Evolutionary conservation across 2,329 filamentous ascomycete genomes (phyloP).

Genomic region (Dactylellina sp.): DNA sequence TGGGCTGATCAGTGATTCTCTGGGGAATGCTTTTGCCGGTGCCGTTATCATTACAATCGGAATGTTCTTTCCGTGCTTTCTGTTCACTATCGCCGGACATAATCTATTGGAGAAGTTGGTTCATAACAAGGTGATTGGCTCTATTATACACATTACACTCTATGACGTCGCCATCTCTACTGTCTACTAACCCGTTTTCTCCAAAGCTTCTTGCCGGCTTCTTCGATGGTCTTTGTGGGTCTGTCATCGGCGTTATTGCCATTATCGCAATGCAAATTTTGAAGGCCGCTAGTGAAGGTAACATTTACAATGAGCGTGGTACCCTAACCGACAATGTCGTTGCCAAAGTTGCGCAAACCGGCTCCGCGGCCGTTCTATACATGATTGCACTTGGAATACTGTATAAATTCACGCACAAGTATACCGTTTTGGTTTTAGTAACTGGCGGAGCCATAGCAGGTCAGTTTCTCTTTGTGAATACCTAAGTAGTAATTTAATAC

Average conservation of each 20-base stretch:
- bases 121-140: constrained; percentile 61
- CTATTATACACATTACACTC: constrained; percentile 12
- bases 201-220: constrained; percentile 60
- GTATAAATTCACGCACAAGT: constrained; percentile 62
- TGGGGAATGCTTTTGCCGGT: constrained; percentile 62
- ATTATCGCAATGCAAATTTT: constrained; percentile 62
- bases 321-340: constrained; percentile 22
- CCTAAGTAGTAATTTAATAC: constrained; percentile 2
- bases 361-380: constrained; percentile 60
- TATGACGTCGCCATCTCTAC: constrained; percentile 27
- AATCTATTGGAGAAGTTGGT: constrained; percentile 62
- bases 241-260: constrained; percentile 62
- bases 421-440: constrained; percentile 60
- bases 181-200: constrained; percentile 55
- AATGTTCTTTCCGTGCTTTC: constrained; percentile 63
- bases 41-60: constrained; percentile 62
- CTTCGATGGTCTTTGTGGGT: constrained; percentile 62
- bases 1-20: constrained; percentile 59
- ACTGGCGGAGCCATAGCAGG: constrained; percentile 60
- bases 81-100: constrained; percentile 62
- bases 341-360: constrained; percentile 60
- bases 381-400: constrained; percentile 53
- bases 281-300: constrained; percentile 57
- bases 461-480: constrained; percentile 61
- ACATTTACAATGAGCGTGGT: neutral